phyloP scores from a whole-genome alignment of 495 filamentous ascomycete species.

The Penicillium waksmanii region DNA sequence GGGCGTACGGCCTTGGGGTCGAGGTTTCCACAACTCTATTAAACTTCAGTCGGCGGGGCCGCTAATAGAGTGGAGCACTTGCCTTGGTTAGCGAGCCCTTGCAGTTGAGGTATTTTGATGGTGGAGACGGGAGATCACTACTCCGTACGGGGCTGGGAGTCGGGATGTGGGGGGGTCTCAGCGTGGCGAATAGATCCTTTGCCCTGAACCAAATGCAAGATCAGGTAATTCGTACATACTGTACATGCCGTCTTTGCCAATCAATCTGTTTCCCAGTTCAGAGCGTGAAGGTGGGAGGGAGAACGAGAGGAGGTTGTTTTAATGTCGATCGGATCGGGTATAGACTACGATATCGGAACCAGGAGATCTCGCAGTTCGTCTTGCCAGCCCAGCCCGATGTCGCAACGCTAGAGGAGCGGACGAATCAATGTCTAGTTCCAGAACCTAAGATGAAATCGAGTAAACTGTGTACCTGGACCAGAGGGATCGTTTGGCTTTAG shows the following conservation, averaged over 20 bases:
- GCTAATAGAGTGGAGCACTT: slow-evolving; percentile 3
- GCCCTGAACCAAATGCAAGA: background rate
- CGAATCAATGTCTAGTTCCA: background rate
- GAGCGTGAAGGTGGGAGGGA: background rate
- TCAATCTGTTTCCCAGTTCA: background rate
- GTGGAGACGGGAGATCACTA: slow-evolving; percentile 25
- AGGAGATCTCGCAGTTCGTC: background rate
- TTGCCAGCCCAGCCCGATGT: background rate
- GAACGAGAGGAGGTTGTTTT: background rate
- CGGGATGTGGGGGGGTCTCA: slow-evolving; percentile 6
- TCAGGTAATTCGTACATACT: background rate
- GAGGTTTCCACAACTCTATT: slow-evolving; percentile 10
- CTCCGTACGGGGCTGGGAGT: slow-evolving; percentile 18
- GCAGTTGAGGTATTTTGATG: slow-evolving; percentile 28
- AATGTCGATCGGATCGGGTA: background rate
- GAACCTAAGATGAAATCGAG: background rate
- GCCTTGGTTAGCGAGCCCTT: slow-evolving; percentile 8
- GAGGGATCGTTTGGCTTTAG: background rate
- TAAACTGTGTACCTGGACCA: background rate
- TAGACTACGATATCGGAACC: background rate
- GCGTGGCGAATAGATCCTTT: slow-evolving; percentile 9
- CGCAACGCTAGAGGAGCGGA: background rate
- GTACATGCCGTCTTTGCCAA: background rate
- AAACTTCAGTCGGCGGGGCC: slow-evolving; percentile 18
- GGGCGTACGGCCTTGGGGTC: background rate